Conservation (phyloP, 306 rosid genomes). For the Morella rubra region DNA sequence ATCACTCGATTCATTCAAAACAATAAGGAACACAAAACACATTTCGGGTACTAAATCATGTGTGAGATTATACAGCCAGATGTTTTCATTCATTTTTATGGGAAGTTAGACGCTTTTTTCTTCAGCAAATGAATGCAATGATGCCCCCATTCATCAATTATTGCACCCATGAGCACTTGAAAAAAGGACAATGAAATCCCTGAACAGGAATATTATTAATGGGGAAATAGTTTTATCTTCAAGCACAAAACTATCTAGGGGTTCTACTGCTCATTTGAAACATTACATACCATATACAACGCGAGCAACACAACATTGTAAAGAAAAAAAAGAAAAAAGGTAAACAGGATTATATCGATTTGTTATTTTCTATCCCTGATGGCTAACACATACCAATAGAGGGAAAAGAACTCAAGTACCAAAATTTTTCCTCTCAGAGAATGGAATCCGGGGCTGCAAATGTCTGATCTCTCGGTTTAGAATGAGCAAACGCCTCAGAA, state of each 20-base stretch:
- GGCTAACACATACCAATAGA: background rate
- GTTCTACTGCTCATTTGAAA: background rate
- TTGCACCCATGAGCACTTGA: background rate
- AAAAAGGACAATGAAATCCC: background rate
- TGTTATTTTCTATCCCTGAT: background rate
- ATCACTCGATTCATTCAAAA: background rate
- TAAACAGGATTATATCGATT: background rate
- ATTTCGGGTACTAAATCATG: background rate
- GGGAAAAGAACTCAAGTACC: slow-evolving; percentile 3
- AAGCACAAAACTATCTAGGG: background rate
- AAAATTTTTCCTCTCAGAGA: slow-evolving; percentile 18
- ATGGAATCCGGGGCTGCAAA: slow-evolving; percentile 17
- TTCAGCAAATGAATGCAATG: background rate
- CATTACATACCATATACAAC: background rate
- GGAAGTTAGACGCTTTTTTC: no score
- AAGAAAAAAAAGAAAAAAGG: background rate
- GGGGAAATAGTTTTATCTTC: background rate
- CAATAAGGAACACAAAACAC: background rate
- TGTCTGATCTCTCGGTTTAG: slow-evolving; percentile 31
- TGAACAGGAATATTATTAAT: background rate
- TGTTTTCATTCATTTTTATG: no score
- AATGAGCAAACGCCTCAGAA: slow-evolving; percentile 35
- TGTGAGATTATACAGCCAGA: background rate
- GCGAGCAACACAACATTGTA: background rate
- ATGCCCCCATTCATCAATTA: background rate